phyloP scores from a whole-genome alignment of 2,329 filamentous ascomycete genomes.

The Aureobasidium musti region DNA sequence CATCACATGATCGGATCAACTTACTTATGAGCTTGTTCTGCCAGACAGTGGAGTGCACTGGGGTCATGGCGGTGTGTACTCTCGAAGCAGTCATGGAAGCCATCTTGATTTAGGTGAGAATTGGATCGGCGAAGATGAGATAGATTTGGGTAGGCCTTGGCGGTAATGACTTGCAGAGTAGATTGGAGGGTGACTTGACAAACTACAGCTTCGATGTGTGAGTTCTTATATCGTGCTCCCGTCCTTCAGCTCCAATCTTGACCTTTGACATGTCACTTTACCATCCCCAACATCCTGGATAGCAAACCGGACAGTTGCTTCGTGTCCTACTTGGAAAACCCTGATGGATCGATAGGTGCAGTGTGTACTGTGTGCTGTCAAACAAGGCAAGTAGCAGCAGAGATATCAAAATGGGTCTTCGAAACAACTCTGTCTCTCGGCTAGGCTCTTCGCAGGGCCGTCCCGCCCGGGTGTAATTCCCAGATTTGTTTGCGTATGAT shows the following conservation, averaged over 20 bases:
- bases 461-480: slow-evolving; percentile 11
- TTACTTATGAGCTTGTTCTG: slow-evolving; percentile 40
- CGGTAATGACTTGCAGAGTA: background rate
- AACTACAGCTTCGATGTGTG: background rate
- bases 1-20: slow-evolving; percentile 12
- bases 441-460: slow-evolving; percentile 6
- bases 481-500: slow-evolving; percentile 6
- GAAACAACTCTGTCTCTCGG: slow-evolving; percentile 1
- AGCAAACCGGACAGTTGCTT: slow-evolving; percentile 22
- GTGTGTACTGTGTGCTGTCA: slow-evolving; percentile 14
- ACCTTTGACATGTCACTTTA: slow-evolving; percentile 17
- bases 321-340: slow-evolving; percentile 18
- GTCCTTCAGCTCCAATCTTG: background rate
- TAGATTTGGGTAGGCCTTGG: background rate
- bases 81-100: slow-evolving; percentile 30
- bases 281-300: background rate
- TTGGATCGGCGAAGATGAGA: background rate
- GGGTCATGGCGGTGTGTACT: slow-evolving; percentile 27
- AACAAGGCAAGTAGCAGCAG: slow-evolving; percentile 24
- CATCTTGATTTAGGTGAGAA: slow-evolving; percentile 21
- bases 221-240: slow-evolving; percentile 16
- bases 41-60: slow-evolving; percentile 33
- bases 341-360: slow-evolving; percentile 15
- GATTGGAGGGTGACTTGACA: background rate
- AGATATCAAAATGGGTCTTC: background rate